These are phyloP conservation scores for Globisporangium acanthophoron DNA, from an alignment of 352 stramenopile genomes.

Conservation along the genomic window DNA sequence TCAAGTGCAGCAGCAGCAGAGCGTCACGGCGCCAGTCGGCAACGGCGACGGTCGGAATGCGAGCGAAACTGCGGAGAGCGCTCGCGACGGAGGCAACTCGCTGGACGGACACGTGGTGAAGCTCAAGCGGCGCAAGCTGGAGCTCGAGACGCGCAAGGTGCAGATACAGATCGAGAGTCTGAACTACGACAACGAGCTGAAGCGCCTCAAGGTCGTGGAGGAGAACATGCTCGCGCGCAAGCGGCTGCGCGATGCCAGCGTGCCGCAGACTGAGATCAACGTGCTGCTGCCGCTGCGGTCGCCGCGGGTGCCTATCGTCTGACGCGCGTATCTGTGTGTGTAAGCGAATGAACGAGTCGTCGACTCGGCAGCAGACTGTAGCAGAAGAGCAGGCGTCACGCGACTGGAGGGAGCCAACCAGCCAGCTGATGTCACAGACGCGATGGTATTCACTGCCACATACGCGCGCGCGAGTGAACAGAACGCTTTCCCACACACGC, in stretches of 20 bases:
- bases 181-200: conserved; percentile 16
- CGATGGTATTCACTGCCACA: not conserved
- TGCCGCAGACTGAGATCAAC: conserved; percentile 14
- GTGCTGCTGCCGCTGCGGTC: conserved; percentile 11
- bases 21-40: too few species aligned
- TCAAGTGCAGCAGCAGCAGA: not conserved
- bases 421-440: not conserved
- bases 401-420: not conserved
- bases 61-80: too few species aligned
- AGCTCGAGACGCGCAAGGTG: conserved; percentile 6
- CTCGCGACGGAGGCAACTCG: not conserved
- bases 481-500: too few species aligned
- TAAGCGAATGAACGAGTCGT: too few species aligned
- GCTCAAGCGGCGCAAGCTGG: conserved; percentile 8
- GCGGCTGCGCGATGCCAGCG: conserved; percentile 28
- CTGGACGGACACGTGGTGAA: conserved; percentile 2
- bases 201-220: conserved; percentile 8
- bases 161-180: conserved; percentile 11
- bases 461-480: not conserved
- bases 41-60: too few species aligned
- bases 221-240: conserved; percentile 24
- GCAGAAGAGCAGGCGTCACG: too few species aligned
- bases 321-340: not conserved
- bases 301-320: not conserved
- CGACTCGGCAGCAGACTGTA: too few species aligned